Percentiles rank a stretch among this genome's conserved stretches.
phyloP scores from a whole-genome alignment of 352 stramenopile species.

The Phytopythium boreale region DNA sequence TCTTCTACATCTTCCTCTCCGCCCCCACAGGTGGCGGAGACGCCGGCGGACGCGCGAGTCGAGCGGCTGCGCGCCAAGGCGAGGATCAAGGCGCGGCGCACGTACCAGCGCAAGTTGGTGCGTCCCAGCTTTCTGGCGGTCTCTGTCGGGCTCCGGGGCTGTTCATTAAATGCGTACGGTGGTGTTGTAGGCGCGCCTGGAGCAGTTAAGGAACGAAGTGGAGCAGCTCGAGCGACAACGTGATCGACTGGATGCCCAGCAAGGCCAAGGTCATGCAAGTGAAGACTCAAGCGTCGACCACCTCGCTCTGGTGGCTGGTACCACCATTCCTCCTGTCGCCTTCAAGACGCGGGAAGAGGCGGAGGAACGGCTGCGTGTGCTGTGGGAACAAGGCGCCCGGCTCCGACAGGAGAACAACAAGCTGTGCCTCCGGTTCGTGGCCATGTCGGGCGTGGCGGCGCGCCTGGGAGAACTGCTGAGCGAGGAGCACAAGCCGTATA shows the following conservation, averaged over 20 bases:
- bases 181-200: not conserved
- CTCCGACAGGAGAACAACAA: constrained; percentile 2
- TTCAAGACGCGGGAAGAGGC: not conserved
- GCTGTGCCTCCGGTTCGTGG: not conserved
- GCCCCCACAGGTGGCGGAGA: too few relatives aligned
- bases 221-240: constrained; percentile 5
- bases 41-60: not conserved
- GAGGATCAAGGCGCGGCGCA: not conserved
- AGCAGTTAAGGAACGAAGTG: not conserved
- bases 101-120: constrained; percentile 7
- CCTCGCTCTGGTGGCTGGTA: too few relatives aligned
- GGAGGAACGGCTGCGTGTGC: not conserved
- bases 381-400: not conserved
- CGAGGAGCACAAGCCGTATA: not conserved
- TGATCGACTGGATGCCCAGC: not conserved
- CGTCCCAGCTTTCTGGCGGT: too few relatives aligned
- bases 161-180: not conserved
- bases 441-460: not conserved
- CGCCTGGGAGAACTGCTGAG: not conserved
- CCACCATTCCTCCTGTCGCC: too few relatives aligned
- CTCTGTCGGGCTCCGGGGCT: too few relatives aligned
- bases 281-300: too few relatives aligned
- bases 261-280: too few relatives aligned
- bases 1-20: not conserved
- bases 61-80: constrained; percentile 2